phyloP scores from a whole-genome alignment of 441 rosid species.

The Populus tomentosa region DNA sequence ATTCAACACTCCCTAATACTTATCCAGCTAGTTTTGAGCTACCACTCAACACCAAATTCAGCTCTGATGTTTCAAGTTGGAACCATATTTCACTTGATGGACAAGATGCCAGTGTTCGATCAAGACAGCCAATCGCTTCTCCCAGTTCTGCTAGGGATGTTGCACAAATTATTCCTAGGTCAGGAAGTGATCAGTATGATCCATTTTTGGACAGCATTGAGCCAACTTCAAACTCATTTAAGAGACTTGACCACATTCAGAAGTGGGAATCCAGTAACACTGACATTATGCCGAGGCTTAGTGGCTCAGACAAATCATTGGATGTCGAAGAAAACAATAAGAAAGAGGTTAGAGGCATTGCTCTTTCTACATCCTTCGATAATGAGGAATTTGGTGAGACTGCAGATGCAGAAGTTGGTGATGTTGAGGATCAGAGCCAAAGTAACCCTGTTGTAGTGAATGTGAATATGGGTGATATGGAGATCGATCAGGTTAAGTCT shows the following conservation, averaged over 20 bases:
- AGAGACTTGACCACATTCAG: constrained; percentile 32
- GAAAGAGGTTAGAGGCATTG: constrained; percentile 33
- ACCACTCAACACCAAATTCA: constrained; percentile 36
- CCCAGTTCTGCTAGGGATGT: constrained; percentile 39
- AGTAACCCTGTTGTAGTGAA: constrained; percentile 25
- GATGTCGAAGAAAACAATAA: constrained; percentile 25
- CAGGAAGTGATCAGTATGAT: constrained; percentile 65
- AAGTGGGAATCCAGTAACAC: constrained; percentile 41
- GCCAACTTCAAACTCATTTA: constrained; percentile 41
- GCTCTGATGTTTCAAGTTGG: constrained; percentile 31
- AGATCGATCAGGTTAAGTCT: constrained; percentile 55
- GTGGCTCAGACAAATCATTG: constrained; percentile 48
- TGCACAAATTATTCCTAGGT: constrained; percentile 30
- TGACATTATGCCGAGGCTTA: constrained; percentile 35
- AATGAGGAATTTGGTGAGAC: constrained; percentile 68
- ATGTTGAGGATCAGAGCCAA: constrained; percentile 56
- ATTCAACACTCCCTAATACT: constrained; percentile 35
- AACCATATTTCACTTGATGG: constrained; percentile 30
- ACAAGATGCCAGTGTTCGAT: constrained; percentile 28
- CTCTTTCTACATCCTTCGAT: constrained; percentile 31
- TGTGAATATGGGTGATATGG: constrained; percentile 35
- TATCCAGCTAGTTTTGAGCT: constrained; percentile 49
- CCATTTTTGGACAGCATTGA: constrained; percentile 85
- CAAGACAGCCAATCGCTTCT: constrained; percentile 38
- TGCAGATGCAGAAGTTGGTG: constrained; percentile 56